These are phyloP conservation scores for Parascedosporium putredinis DNA, from an alignment of 2,329 filamentous ascomycete genomes.

Conservation along the genomic window DNA sequence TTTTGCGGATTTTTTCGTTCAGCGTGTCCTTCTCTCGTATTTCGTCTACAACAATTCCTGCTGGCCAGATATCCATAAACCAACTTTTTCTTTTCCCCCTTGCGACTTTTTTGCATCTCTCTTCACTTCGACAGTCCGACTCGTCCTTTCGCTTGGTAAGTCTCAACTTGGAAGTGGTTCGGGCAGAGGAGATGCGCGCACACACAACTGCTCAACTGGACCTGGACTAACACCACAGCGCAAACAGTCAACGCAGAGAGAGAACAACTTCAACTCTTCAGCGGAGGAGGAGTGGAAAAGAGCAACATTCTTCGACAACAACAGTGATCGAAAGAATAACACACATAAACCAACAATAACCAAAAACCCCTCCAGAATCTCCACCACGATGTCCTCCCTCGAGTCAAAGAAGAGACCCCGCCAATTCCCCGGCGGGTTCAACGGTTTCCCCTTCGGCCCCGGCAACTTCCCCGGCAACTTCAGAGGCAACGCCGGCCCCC, in stretches of 20 bases:
- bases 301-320: no score
- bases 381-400: not conserved
- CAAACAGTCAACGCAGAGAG: no score
- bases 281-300: no score
- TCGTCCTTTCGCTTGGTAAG: not conserved
- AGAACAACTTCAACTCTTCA: no score
- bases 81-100: not conserved
- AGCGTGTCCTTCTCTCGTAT: constrained; percentile 7
- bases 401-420: not conserved
- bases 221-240: no score
- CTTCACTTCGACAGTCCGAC: not conserved
- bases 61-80: constrained; percentile 7
- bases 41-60: constrained; percentile 6
- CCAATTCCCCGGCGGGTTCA: not conserved
- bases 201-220: no score
- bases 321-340: not conserved
- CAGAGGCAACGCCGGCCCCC: not conserved
- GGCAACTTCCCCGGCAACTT: not conserved
- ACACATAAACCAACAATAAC: not conserved
- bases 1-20: not conserved
- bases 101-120: not conserved
- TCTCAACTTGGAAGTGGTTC: no score
- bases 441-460: not conserved
- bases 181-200: no score
- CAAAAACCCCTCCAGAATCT: not conserved